Percentiles rank a stretch among this genome's conserved stretches.
Conservation (phyloP, 768 basidiomycete species). For the Sistotremastrum suecicum region DNA sequence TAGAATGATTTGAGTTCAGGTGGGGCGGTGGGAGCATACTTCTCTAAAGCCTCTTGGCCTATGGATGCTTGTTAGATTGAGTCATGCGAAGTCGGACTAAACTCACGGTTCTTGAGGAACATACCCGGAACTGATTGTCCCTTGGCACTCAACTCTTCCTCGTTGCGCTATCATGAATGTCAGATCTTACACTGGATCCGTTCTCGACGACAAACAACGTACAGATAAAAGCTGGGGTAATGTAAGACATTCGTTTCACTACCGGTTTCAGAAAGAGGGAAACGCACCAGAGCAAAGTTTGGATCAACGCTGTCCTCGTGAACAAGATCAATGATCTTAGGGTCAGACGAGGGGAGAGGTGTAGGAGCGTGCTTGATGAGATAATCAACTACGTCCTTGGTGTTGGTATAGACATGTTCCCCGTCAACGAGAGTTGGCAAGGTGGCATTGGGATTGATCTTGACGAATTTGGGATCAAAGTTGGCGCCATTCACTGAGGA, state of each 20-base stretch:
- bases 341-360: constrained; percentile 20
- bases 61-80: neutral
- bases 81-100: neutral
- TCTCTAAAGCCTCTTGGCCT: constrained; percentile 31
- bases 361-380: constrained; percentile 25
- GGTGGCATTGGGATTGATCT: constrained; percentile 29
- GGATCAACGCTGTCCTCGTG: constrained; percentile 35
- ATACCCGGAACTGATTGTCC: constrained; percentile 16
- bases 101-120: constrained; percentile 29
- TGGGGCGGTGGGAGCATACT: constrained; percentile 19
- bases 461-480: constrained; percentile 30
- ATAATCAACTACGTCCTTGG: constrained; percentile 25
- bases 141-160: constrained; percentile 30
- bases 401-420: constrained; percentile 21
- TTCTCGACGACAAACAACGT: neutral
- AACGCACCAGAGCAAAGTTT: constrained; percentile 31
- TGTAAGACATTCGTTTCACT: constrained; percentile 16
- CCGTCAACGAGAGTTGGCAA: constrained; percentile 28
- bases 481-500: constrained; percentile 27
- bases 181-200: neutral
- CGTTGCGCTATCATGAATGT: constrained; percentile 23
- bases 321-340: constrained; percentile 21
- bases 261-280: neutral
- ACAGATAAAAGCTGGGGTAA: constrained; percentile 3
- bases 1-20: constrained; percentile 30